phyloP scores from a whole-genome alignment of 139 green algal species.

The Desmodesmus armatus region DNA sequence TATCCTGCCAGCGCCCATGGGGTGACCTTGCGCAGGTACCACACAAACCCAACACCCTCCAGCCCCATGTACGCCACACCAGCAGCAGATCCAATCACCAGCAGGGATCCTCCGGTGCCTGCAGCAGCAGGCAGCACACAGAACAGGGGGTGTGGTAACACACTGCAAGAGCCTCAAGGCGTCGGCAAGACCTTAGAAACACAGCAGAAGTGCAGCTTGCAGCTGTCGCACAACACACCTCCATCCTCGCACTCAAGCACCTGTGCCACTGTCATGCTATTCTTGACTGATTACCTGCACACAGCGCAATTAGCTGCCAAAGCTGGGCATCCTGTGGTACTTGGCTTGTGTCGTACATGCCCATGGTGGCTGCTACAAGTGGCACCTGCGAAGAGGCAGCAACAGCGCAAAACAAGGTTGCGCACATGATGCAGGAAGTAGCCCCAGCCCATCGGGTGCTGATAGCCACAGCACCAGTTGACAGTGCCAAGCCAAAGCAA shows the following conservation, averaged over 20 bases:
- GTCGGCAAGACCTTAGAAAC: background rate
- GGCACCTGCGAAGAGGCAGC: background rate
- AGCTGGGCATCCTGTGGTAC: slow-evolving; percentile 58
- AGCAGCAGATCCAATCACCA: slow-evolving; percentile 80
- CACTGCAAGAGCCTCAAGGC: background rate
- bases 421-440: background rate
- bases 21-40: slow-evolving; percentile 74
- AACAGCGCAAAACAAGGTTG: background rate
- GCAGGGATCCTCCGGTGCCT: slow-evolving; percentile 79
- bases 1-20: slow-evolving; percentile 66
- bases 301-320: slow-evolving; percentile 60
- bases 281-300: slow-evolving; percentile 25
- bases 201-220: background rate
- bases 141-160: background rate
- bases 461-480: too few species aligned
- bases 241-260: too few species aligned
- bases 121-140: slow-evolving; percentile 35
- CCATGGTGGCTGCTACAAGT: slow-evolving; percentile 83
- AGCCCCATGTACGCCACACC: slow-evolving; percentile 85
- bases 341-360: slow-evolving; percentile 73
- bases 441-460: too few species aligned
- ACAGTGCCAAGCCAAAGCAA: background rate
- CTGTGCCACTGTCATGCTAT: too few species aligned
- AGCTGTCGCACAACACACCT: too few species aligned
- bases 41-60: slow-evolving; percentile 73